Percentiles rank a stretch among this genome's conserved stretches.
phyloP scores from a whole-genome alignment of 352 stramenopile genomes.

The Globisporangium emineosum region DNA sequence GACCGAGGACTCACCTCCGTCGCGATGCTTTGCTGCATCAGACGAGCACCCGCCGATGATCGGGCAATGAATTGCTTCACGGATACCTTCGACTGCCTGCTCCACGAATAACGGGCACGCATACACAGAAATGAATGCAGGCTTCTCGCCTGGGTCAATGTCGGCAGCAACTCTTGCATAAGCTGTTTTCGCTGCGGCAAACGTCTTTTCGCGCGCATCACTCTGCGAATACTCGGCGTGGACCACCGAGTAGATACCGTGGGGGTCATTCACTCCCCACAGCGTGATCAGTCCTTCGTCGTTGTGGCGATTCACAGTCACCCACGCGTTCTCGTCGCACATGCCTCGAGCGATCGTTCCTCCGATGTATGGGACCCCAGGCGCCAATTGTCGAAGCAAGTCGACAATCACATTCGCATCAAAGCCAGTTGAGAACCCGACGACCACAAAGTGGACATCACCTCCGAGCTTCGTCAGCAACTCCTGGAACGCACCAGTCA shows the following conservation, averaged over 20 bases:
- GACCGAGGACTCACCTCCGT: conserved; percentile 53
- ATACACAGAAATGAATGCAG: conserved; percentile 78
- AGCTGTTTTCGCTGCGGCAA: conserved; percentile 64
- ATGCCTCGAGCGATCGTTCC: conserved; percentile 81
- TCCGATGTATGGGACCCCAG: conserved; percentile 80
- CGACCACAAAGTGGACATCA: conserved; percentile 81
- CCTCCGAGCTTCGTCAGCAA: conserved; percentile 74
- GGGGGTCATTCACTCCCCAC: conserved; percentile 83
- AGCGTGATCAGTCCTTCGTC: conserved; percentile 78
- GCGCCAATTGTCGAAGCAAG: conserved; percentile 66
- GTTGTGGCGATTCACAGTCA: conserved; percentile 85
- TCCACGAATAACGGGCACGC: conserved; percentile 81
- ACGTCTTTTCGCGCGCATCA: conserved; percentile 75
- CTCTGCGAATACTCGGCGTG: conserved; percentile 80
- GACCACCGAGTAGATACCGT: conserved; percentile 79
- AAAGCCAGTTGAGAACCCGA: conserved; percentile 84
- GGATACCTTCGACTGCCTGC: conserved; percentile 78
- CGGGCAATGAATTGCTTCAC: conserved; percentile 71
- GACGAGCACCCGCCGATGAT: conserved; percentile 85
- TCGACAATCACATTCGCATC: conserved; percentile 71
- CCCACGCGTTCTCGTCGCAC: conserved; percentile 86
- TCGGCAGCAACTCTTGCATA: conserved; percentile 48
- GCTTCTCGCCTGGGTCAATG: conserved; percentile 65
- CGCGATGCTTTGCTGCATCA: conserved; percentile 66
- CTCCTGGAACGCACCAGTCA: conserved; percentile 78